Evolutionary conservation across 2,329 filamentous ascomycete species (phyloP).

Genomic region (Aspergillus hiratsukae): DNA sequence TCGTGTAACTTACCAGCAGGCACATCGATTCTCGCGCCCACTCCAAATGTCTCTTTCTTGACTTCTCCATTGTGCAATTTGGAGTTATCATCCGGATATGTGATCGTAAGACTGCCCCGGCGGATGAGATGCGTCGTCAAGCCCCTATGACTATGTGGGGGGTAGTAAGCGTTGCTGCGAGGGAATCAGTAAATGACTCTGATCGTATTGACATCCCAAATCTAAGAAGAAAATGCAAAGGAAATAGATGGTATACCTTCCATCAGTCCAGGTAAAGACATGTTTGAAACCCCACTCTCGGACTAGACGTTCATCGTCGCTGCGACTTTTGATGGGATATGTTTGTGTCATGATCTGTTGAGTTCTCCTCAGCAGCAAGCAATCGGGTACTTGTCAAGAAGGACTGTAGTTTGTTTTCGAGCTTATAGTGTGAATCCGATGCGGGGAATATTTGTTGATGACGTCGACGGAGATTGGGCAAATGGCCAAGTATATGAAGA

Average conservation of each 20-base stretch:
- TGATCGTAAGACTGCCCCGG: conserved; percentile 53
- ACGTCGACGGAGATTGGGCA: not conserved
- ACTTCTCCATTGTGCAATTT: conserved; percentile 20
- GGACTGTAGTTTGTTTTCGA: not conserved
- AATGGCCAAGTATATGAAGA: not conserved
- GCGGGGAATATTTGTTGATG: not conserved
- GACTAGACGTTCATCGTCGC: conserved; percentile 52
- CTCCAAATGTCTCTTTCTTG: conserved; percentile 52
- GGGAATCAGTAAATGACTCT: not conserved
- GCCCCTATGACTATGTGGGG: conserved; percentile 53
- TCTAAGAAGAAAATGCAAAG: conserved; percentile 3
- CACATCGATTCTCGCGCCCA: conserved; percentile 54
- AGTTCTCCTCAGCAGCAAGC: not conserved
- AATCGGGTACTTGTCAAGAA: not conserved
- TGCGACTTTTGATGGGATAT: conserved; percentile 31
- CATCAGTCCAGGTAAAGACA: conserved; percentile 60
- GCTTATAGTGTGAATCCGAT: not conserved
- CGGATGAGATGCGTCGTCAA: conserved; percentile 59
- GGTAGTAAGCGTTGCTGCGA: conserved; percentile 54
- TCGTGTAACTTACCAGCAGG: conserved; percentile 54
- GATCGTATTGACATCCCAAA: not conserved
- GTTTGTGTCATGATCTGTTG: conserved; percentile 21
- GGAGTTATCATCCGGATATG: conserved; percentile 50
- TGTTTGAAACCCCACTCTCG: conserved; percentile 55
- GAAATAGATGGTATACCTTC: conserved; percentile 43